These are phyloP conservation scores for Penicillium atrosanguineum DNA, from an alignment of 495 filamentous ascomycete genomes.

Conservation along the genomic window DNA sequence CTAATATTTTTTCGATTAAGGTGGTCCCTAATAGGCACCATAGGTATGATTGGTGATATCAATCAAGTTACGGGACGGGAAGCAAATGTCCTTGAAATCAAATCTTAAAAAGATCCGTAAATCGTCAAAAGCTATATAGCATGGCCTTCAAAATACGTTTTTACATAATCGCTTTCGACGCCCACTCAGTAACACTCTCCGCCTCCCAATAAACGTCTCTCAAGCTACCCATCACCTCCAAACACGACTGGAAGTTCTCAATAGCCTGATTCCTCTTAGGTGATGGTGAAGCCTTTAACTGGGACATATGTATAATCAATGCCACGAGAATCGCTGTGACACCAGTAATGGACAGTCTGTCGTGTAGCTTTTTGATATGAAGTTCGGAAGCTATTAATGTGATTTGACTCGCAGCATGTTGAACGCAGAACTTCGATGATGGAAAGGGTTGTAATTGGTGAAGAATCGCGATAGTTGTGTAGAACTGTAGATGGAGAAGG, in stretches of 20 bases:
- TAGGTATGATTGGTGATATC: too few species aligned
- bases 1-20: too few species aligned
- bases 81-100: too few species aligned
- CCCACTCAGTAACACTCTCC: slow-evolving; percentile 10
- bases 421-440: slow-evolving; percentile 17
- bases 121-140: too few species aligned
- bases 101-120: too few species aligned
- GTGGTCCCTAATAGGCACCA: too few species aligned
- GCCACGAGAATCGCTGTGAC: slow-evolving; percentile 18
- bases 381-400: slow-evolving; percentile 15
- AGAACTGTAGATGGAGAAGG: slow-evolving; percentile 20
- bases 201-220: slow-evolving; percentile 20
- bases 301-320: slow-evolving; percentile 16
- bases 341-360: slow-evolving; percentile 11
- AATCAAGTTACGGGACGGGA: too few species aligned
- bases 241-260: slow-evolving; percentile 11
- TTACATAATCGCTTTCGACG: slow-evolving; percentile 4
- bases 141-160: too few species aligned
- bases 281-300: slow-evolving; percentile 6
- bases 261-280: slow-evolving; percentile 5
- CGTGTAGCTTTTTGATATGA: slow-evolving; percentile 5
- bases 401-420: slow-evolving; percentile 19
- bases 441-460: slow-evolving; percentile 16
- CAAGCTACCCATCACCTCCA: slow-evolving; percentile 14
- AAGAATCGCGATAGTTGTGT: slow-evolving; percentile 19